Evolutionary conservation across 2,329 filamentous ascomycete species (phyloP).

Genomic region (Cladosporium sp.): DNA sequence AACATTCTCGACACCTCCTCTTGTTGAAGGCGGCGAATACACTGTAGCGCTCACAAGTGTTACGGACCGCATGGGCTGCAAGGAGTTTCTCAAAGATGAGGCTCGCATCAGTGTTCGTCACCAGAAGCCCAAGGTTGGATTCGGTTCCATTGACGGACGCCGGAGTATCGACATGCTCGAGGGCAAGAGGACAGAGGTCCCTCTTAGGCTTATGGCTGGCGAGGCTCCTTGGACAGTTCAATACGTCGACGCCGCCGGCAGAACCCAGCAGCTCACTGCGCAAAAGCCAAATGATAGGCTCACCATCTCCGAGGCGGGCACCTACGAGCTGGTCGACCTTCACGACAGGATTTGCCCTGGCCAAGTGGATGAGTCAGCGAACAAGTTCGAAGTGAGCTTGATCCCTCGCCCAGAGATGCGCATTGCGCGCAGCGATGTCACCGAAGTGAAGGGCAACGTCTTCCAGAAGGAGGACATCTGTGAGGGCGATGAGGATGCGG

Average conservation of each 20-base stretch:
- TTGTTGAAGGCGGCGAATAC: conserved; percentile 83
- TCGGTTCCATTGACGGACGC: conserved; percentile 79
- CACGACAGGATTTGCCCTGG: conserved; percentile 77
- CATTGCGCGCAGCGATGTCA: conserved; percentile 57
- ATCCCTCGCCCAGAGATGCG: conserved; percentile 68
- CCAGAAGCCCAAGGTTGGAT: conserved; percentile 79
- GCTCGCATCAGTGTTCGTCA: conserved; percentile 79
- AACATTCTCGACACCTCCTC: conserved; percentile 66
- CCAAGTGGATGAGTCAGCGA: conserved; percentile 65
- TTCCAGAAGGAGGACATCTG: conserved; percentile 78
- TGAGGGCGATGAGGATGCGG: conserved; percentile 85
- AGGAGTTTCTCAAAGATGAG: conserved; percentile 77
- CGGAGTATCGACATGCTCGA: conserved; percentile 70
- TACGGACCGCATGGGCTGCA: conserved; percentile 79
- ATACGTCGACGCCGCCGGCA: conserved; percentile 50
- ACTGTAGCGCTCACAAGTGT: conserved; percentile 78
- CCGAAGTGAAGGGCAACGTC: conserved; percentile 46
- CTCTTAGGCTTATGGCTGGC: conserved; percentile 71
- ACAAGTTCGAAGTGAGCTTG: conserved; percentile 76
- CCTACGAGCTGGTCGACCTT: conserved; percentile 74
- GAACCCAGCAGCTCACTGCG: conserved; percentile 35
- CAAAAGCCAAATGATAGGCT: conserved; percentile 30
- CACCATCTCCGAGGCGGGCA: conserved; percentile 44
- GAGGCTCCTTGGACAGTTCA: conserved; percentile 76
- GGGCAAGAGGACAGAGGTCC: conserved; percentile 65